Evolutionary conservation across 1,284 basidiomycete genomes (phyloP).

Genomic region (Sphagnurus paluster): DNA sequence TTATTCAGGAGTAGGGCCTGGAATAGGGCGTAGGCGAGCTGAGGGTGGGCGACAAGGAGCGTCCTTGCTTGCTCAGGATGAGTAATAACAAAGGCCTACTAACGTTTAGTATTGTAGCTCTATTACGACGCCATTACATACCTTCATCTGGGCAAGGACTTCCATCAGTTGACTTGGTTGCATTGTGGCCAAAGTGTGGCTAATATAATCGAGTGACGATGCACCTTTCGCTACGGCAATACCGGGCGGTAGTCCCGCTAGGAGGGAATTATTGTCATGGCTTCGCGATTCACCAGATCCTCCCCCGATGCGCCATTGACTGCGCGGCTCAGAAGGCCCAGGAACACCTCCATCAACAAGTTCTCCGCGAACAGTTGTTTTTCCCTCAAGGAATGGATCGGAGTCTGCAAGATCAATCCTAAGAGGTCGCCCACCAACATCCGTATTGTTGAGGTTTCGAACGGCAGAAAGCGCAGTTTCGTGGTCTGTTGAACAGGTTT

Average conservation of each 20-base stretch:
- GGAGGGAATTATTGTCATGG: conserved; percentile 51
- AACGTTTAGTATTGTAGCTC: too few relatives aligned
- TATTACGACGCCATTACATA: conserved; percentile 35
- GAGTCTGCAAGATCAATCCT: conserved; percentile 78
- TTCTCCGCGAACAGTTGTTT: conserved; percentile 68
- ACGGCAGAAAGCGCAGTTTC: conserved; percentile 85
- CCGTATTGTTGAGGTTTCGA: conserved; percentile 82
- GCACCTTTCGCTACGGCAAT: conserved; percentile 75
- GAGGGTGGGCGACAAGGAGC: conserved; percentile 83
- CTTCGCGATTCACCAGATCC: conserved; percentile 26
- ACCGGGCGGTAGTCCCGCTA: conserved; percentile 77
- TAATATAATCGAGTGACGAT: conserved; percentile 84
- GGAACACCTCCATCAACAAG: conserved; percentile 56
- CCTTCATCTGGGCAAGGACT: conserved; percentile 98
- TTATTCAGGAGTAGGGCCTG: conserved; percentile 94
- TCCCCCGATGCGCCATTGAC: conserved; percentile 52
- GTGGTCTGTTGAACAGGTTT: conserved; percentile 72
- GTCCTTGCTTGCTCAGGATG: conserved; percentile 89
- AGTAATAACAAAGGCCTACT: conserved; percentile 83
- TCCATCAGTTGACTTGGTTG: conserved; percentile 88
- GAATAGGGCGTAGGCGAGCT: conserved; percentile 95
- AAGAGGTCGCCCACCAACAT: conserved; percentile 81
- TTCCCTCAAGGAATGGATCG: conserved; percentile 60
- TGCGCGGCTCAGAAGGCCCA: conserved; percentile 47
- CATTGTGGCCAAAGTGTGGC: conserved; percentile 83